Evolutionary conservation across 2,329 filamentous ascomycete genomes (phyloP).

Genomic region (Venturia effusa): DNA sequence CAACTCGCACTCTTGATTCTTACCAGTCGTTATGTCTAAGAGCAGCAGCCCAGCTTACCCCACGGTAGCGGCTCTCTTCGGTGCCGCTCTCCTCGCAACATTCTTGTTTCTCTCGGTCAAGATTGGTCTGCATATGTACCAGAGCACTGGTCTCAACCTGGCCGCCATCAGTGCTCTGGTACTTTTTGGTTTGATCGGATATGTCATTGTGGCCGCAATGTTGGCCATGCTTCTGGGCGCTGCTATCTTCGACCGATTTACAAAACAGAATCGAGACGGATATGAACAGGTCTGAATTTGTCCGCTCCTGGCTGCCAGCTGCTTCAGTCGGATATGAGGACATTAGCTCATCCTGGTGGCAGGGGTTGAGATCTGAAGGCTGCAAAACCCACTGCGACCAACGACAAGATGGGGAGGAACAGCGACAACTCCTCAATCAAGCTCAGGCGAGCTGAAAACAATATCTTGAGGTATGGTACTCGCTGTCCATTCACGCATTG

Average conservation of each 20-base stretch:
- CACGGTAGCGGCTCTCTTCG: not conserved
- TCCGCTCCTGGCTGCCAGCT: too few species aligned
- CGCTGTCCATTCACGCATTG: too few species aligned
- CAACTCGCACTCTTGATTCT: not conserved
- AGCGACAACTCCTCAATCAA: too few species aligned
- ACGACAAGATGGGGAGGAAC: too few species aligned
- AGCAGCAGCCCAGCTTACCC: not conserved
- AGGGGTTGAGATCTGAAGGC: too few species aligned
- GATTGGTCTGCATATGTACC: not conserved
- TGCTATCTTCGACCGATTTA: not conserved
- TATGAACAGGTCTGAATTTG: not conserved
- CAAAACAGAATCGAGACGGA: not conserved
- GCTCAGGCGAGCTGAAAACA: too few species aligned
- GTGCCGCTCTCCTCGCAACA: not conserved
- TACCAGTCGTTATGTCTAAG: not conserved
- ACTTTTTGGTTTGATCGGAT: not conserved
- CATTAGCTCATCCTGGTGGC: too few species aligned
- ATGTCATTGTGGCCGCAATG: not conserved
- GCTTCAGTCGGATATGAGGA: too few species aligned
- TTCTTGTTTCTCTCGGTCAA: not conserved
- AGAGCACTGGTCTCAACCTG: not conserved
- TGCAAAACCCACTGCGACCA: too few species aligned
- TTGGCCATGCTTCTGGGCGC: not conserved
- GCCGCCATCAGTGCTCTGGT: not conserved
- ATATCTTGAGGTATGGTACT: too few species aligned